phyloP scores from a whole-genome alignment of 176 grass and related monocot species.

The Poa pratensis region DNA sequence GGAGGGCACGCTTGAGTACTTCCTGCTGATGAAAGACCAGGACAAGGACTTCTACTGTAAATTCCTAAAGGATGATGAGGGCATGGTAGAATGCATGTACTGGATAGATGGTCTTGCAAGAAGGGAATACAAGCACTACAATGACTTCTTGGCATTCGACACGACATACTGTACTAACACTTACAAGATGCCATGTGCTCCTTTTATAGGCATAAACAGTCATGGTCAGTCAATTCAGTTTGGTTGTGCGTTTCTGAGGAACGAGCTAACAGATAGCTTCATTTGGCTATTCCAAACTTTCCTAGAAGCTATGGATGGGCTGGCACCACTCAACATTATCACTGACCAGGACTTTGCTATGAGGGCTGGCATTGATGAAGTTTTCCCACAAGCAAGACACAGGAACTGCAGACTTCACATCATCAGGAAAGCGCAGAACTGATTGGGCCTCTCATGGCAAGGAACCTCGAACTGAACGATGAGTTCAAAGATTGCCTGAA shows the following conservation, averaged over 20 bases:
- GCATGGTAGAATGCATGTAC: not conserved
- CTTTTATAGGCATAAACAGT: not conserved
- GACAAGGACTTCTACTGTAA: not conserved
- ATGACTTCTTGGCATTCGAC: not conserved
- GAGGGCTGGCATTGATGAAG: not conserved
- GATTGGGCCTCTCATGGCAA: not conserved
- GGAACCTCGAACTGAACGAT: not conserved
- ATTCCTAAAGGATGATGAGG: not conserved
- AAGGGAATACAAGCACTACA: not conserved
- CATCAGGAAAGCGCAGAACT: not conserved
- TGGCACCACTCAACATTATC: not conserved
- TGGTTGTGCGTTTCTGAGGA: not conserved
- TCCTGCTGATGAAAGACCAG: not conserved
- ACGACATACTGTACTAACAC: not conserved
- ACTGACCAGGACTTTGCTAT: not conserved
- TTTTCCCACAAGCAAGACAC: not conserved
- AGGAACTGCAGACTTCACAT: not conserved
- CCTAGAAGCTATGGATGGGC: not conserved
- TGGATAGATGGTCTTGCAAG: not conserved
- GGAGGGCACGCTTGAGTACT: not conserved
- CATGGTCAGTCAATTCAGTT: not conserved
- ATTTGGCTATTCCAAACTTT: not conserved
- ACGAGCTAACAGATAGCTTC: not conserved
- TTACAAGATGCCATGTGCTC: not conserved
- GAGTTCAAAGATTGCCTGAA: not conserved